Percentiles rank a stretch among this genome's conserved stretches.
Evolutionary conservation across 345 rosid genomes (phyloP).

Genomic region (Citrus medica): DNA sequence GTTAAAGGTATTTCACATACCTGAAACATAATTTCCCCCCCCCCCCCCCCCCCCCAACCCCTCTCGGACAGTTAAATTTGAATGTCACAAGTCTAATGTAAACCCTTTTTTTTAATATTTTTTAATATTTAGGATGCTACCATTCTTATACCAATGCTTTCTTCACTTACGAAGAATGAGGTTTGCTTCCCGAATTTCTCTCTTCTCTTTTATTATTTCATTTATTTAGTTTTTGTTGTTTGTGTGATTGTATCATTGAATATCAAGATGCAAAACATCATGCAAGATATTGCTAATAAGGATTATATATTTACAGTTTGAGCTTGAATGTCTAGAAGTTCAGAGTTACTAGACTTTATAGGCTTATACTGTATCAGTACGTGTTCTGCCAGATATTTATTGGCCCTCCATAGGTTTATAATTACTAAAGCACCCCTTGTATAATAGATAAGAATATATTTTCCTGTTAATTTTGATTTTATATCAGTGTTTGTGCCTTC

Average conservation of each 20-base stretch:
- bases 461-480: not conserved
- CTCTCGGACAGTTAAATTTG: constrained; percentile 15
- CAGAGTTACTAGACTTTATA: not conserved
- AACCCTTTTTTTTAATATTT: not conserved
- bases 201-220: not conserved
- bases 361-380: not conserved
- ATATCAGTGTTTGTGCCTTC: not conserved
- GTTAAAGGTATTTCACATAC: constrained; percentile 57
- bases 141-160: constrained; percentile 87
- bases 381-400: not conserved
- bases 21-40: not conserved
- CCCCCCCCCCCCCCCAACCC: not conserved
- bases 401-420: not conserved
- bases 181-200: constrained; percentile 35
- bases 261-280: not conserved
- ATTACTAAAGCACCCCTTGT: not conserved
- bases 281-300: not conserved
- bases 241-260: not conserved
- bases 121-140: constrained; percentile 74
- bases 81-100: constrained; percentile 8
- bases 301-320: not conserved
- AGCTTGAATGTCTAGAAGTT: not conserved
- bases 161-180: constrained; percentile 92
- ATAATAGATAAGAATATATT: not conserved
- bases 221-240: not conserved